Evolutionary conservation across 345 rosid species (phyloP).

Genomic region (Eutrema yunnanense): DNA sequence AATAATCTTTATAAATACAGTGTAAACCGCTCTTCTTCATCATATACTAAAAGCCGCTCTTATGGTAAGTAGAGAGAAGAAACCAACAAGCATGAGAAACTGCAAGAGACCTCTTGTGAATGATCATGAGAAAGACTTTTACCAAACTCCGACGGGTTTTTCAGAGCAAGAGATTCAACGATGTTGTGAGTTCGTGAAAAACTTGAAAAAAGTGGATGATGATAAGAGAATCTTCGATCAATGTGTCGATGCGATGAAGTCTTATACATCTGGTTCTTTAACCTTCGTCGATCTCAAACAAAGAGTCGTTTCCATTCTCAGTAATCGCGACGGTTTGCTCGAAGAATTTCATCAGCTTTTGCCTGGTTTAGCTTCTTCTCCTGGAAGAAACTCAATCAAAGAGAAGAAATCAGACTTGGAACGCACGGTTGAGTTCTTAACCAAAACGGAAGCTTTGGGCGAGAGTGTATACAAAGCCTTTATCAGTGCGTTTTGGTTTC

Average conservation of each 20-base stretch:
- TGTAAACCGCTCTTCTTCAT: not conserved
- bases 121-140: not conserved
- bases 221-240: not conserved
- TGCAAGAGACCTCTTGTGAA: not conserved
- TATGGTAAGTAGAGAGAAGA: not conserved
- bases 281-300: not conserved
- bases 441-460: not conserved
- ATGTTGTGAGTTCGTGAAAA: not conserved
- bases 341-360: not conserved
- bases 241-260: not conserved
- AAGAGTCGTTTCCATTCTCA: not conserved
- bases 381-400: not conserved
- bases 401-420: not conserved
- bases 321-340: not conserved
- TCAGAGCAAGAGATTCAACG: constrained; percentile 2
- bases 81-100: not conserved
- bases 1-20: not conserved
- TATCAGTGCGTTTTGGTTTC: not conserved
- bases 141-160: not conserved
- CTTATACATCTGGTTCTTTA: not conserved
- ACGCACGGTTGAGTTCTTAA: not conserved
- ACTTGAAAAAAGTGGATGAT: not conserved
- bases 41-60: not conserved
- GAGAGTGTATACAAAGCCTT: not conserved
- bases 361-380: not conserved